Conservation (phyloP, 2,329 filamentous ascomycete species). For the Catunica adiposa region DNA sequence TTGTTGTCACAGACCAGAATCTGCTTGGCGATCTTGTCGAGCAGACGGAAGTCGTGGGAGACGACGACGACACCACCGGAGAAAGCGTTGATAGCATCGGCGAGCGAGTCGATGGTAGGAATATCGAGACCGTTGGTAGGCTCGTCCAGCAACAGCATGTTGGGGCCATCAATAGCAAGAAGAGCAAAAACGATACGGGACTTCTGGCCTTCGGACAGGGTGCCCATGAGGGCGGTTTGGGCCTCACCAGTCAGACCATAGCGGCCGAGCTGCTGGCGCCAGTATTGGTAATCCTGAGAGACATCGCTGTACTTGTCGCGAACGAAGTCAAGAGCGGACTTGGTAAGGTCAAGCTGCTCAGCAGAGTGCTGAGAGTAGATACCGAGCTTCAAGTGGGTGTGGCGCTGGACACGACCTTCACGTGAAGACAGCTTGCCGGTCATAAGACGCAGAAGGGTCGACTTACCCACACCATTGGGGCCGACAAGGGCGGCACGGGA, state of each 20-base stretch:
- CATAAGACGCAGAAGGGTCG: constrained; percentile 88
- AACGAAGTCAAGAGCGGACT: constrained; percentile 93
- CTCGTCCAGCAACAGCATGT: constrained; percentile 96
- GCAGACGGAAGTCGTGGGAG: constrained; percentile 94
- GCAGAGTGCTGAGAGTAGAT: constrained; percentile 97
- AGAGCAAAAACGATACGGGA: constrained; percentile 95
- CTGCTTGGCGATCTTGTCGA: constrained; percentile 99
- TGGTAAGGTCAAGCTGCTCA: constrained; percentile 94
- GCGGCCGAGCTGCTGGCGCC: constrained; percentile 88
- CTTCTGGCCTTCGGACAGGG: constrained; percentile 93
- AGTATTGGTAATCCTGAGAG: constrained; percentile 97
- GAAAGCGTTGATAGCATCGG: constrained; percentile 93
- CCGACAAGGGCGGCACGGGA: constrained; percentile 92
- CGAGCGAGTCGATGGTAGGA: constrained; percentile 91
- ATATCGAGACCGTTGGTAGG: constrained; percentile 99
- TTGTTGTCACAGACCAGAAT: constrained; percentile 99
- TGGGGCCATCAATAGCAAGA: constrained; percentile 84
- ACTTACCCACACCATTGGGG: constrained; percentile 98
- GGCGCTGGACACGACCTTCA: constrained; percentile 63
- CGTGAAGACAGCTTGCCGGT: constrained; percentile 86
- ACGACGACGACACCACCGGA: constrained; percentile 95
- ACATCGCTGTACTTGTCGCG: constrained; percentile 82
- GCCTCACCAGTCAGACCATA: constrained; percentile 88
- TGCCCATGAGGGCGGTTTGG: constrained; percentile 95
- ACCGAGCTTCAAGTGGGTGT: constrained; percentile 97